Conservation (phyloP, 352 stramenopile genomes). For the Globisporangium spinosum region DNA sequence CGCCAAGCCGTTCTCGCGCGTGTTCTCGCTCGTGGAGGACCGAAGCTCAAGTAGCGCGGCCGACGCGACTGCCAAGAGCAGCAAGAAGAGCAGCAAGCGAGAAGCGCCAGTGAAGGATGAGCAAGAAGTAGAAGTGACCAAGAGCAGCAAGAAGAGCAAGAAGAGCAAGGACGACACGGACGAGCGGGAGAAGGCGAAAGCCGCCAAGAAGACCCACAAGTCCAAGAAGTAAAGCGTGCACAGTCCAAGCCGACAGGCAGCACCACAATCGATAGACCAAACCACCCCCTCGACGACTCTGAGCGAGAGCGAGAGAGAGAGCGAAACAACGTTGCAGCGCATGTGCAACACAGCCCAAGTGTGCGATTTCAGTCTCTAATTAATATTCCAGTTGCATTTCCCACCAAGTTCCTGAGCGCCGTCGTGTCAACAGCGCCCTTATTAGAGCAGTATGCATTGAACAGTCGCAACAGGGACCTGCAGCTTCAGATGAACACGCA, state of each 20-base stretch:
- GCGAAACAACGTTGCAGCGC: background rate
- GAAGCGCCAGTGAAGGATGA: slow-evolving; percentile 20
- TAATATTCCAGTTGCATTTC: slow-evolving; percentile 14
- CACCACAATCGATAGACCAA: slow-evolving; percentile 6
- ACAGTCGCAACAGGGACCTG: background rate
- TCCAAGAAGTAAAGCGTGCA: background rate
- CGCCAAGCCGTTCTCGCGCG: slow-evolving; percentile 69
- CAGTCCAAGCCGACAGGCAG: background rate
- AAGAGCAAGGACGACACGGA: slow-evolving; percentile 31
- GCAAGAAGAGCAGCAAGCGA: slow-evolving; percentile 16
- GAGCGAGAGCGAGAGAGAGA: background rate
- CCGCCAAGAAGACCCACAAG: slow-evolving; percentile 11
- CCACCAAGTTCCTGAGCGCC: background rate
- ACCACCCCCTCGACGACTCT: background rate
- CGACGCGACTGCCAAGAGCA: background rate
- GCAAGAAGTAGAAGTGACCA: slow-evolving; percentile 25
- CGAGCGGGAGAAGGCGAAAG: slow-evolving; percentile 27
- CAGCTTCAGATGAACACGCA: background rate
- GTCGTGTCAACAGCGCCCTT: background rate
- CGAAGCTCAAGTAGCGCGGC: slow-evolving; percentile 11
- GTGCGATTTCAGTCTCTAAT: slow-evolving; percentile 5
- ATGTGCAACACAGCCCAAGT: background rate
- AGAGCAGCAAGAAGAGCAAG: slow-evolving; percentile 57
- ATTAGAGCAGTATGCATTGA: background rate
- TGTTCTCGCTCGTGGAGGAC: slow-evolving; percentile 69